Conservation (phyloP, 805 yeast species). For the Brettanomyces sp. region DNA sequence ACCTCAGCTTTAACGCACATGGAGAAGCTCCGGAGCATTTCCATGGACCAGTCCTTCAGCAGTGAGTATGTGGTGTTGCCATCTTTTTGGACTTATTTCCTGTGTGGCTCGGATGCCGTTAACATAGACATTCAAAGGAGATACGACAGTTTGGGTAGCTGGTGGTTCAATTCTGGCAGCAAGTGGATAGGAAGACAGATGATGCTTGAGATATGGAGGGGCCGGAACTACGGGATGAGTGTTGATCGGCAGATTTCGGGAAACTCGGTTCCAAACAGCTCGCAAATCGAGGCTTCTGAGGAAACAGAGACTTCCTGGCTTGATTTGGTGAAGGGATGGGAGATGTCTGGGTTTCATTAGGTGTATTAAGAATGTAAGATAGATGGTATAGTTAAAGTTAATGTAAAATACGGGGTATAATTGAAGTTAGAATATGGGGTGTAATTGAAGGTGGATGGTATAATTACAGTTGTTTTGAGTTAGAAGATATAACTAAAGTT, state of each 20-base stretch:
- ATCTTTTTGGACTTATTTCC: conserved; percentile 39
- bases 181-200: conserved; percentile 51
- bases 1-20: conserved; percentile 26
- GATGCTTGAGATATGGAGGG: conserved; percentile 40
- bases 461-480: too few relatives aligned
- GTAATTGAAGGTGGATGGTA: too few relatives aligned
- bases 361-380: neutral
- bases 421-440: too few relatives aligned
- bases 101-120: conserved; percentile 33
- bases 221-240: conserved; percentile 21
- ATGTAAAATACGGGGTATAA: too few relatives aligned
- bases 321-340: conserved; percentile 50
- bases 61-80: conserved; percentile 25
- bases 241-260: neutral
- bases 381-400: too few relatives aligned
- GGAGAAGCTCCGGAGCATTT: conserved; percentile 18
- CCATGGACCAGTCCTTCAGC: conserved; percentile 11
- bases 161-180: conserved; percentile 25
- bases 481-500: too few relatives aligned
- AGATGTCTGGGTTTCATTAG: conserved; percentile 24
- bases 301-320: conserved; percentile 36
- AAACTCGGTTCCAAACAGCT: neutral
- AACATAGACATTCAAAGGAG: conserved; percentile 23
- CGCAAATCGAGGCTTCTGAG: conserved; percentile 6
- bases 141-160: conserved; percentile 26